phyloP scores from a whole-genome alignment of 768 basidiomycete species.

The Filobasidium floriforme region DNA sequence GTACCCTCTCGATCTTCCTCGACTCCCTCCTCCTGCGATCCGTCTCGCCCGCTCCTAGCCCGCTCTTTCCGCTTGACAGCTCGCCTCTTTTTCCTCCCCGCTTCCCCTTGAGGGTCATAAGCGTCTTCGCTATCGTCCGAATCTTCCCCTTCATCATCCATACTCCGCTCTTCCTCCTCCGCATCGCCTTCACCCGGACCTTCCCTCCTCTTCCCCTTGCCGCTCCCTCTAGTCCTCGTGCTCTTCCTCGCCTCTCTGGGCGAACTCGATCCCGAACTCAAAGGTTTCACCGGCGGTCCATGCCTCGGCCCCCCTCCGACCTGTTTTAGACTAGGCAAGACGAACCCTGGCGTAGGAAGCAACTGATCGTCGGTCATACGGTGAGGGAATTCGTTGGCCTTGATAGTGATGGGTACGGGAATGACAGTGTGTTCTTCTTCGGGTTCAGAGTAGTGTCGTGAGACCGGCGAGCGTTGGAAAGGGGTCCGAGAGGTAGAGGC shows the following conservation, averaged over 20 bases:
- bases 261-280: background rate
- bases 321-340: background rate
- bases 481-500: background rate
- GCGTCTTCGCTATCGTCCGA: background rate
- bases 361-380: slow-evolving; percentile 3
- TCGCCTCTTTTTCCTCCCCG: no score
- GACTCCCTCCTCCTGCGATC: no score
- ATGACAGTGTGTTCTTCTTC: background rate
- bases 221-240: background rate
- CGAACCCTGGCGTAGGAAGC: background rate
- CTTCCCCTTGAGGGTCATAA: no score
- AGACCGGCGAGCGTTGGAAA: no score
- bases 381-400: background rate
- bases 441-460: background rate
- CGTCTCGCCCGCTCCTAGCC: no score
- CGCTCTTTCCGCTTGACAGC: no score
- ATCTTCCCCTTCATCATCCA: background rate
- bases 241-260: background rate
- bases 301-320: background rate
- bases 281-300: background rate
- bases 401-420: background rate
- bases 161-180: background rate
- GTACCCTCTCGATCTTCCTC: no score
- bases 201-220: background rate
- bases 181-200: background rate